Percentiles rank a stretch among this genome's conserved stretches.
These are phyloP conservation scores for Globisporangium mamillatum DNA, from an alignment of 352 stramenopile genomes.

Conservation along the genomic window DNA sequence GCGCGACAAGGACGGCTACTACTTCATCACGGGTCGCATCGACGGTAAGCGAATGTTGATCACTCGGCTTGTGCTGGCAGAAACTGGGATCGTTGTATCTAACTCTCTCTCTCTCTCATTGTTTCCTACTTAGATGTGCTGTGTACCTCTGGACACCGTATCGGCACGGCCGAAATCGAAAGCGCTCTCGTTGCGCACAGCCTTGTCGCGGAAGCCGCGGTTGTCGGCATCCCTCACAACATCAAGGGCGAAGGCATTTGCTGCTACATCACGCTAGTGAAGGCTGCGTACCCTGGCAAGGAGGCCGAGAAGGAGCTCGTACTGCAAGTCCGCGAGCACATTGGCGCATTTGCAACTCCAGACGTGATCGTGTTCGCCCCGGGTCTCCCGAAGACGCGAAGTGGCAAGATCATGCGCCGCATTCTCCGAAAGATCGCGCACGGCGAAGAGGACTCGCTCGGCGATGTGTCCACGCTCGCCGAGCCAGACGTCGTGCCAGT, in stretches of 20 bases:
- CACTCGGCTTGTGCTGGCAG: not conserved
- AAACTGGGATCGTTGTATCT: not conserved
- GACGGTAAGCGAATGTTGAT: slow-evolving; percentile 50
- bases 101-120: slow-evolving; percentile 4
- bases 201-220: slow-evolving; percentile 92
- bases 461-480: slow-evolving; percentile 96
- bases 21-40: slow-evolving; percentile 98
- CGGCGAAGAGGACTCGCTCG: slow-evolving; percentile 92
- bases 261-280: slow-evolving; percentile 93
- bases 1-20: slow-evolving; percentile 94
- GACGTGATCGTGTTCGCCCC: slow-evolving; percentile 93
- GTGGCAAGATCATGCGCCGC: slow-evolving; percentile 98
- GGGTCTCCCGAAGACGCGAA: slow-evolving; percentile 95
- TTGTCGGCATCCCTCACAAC: slow-evolving; percentile 93
- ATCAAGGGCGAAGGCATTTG: slow-evolving; percentile 98
- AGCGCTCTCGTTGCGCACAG: slow-evolving; percentile 91
- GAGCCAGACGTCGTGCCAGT: slow-evolving; percentile 94
- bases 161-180: slow-evolving; percentile 88
- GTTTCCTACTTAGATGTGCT: slow-evolving; percentile 83
- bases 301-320: slow-evolving; percentile 68
- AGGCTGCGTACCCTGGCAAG: slow-evolving; percentile 59
- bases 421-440: slow-evolving; percentile 98
- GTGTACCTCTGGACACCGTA: slow-evolving; percentile 92
- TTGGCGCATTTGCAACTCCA: slow-evolving; percentile 96
- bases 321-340: slow-evolving; percentile 88